Conservation (phyloP, 495 filamentous ascomycete genomes). For the Penicillium cosmopolitanum region DNA sequence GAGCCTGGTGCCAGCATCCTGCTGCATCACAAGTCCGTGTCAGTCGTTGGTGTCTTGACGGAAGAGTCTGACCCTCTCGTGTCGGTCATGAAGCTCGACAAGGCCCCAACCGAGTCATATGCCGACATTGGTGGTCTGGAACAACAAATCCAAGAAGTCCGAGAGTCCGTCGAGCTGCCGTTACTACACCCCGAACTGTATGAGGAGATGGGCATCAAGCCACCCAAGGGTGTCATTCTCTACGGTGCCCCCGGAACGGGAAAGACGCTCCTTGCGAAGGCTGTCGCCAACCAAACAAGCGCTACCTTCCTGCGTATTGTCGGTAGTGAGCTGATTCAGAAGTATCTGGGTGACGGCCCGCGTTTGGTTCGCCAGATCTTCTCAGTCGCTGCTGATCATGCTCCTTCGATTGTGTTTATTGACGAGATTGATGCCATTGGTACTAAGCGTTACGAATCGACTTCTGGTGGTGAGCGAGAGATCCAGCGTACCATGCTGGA, state of each 20-base stretch:
- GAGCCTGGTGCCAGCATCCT: conserved; percentile 96
- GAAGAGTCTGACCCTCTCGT: conserved; percentile 96
- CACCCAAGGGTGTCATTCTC: conserved; percentile 98
- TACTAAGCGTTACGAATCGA: conserved; percentile 98
- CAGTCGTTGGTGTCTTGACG: conserved; percentile 95
- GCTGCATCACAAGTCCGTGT: conserved; percentile 96
- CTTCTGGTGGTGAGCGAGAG: conserved; percentile 94
- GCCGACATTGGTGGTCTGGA: conserved; percentile 98
- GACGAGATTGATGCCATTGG: conserved; percentile 99
- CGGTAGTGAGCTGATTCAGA: conserved; percentile 97
- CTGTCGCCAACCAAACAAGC: conserved; percentile 97
- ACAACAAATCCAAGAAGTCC: conserved; percentile 93
- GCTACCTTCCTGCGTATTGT: conserved; percentile 98
- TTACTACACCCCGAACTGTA: conserved; percentile 97
- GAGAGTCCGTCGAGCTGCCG: conserved; percentile 95
- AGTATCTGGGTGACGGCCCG: conserved; percentile 96
- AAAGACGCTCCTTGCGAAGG: conserved; percentile 96
- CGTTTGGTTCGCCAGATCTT: conserved; percentile 96
- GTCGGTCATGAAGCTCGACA: conserved; percentile 99
- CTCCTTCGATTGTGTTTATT: conserved; percentile 98
- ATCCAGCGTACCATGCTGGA: conserved; percentile 99
- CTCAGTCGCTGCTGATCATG: conserved; percentile 94
- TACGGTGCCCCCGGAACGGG: conserved; percentile 97
- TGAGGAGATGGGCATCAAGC: conserved; percentile 99
- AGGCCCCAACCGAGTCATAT: conserved; percentile 97